These are phyloP conservation scores for Meira miltonrushii DNA, from an alignment of 1,284 basidiomycete genomes.

Conservation along the genomic window DNA sequence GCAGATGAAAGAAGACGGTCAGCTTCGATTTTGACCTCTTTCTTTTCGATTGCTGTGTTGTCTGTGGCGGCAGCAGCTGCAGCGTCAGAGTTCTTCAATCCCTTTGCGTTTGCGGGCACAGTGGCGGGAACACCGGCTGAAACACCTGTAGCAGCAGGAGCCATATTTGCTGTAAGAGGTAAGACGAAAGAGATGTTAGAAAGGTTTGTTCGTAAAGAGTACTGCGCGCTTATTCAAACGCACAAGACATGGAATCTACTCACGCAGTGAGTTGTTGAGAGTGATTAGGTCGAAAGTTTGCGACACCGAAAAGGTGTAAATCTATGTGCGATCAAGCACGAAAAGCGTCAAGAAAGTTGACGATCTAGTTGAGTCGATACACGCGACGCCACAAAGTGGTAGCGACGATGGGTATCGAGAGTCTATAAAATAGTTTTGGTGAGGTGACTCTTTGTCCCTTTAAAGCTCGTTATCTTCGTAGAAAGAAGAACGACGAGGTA, in stretches of 20 bases:
- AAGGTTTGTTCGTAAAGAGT: not conserved
- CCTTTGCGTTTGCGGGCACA: conserved; percentile 36
- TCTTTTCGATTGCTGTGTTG: conserved; percentile 43
- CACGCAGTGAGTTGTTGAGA: conserved; percentile 7
- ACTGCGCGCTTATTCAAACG: not conserved
- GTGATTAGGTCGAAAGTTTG: too few species aligned
- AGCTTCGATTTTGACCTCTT: conserved; percentile 54
- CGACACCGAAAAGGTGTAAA: too few species aligned
- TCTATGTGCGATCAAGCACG: too few species aligned
- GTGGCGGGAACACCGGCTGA: conserved; percentile 47
- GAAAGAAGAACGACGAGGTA: too few species aligned
- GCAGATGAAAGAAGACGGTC: conserved; percentile 51
- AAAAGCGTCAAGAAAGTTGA: too few species aligned
- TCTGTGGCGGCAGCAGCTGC: conserved; percentile 48
- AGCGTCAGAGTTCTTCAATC: conserved; percentile 44
- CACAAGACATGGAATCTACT: conserved; percentile 3
- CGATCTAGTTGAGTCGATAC: too few species aligned
- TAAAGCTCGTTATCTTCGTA: too few species aligned
- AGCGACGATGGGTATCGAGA: too few species aligned
- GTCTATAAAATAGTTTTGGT: too few species aligned
- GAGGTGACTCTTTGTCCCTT: too few species aligned
- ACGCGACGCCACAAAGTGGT: too few species aligned
- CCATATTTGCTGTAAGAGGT: conserved; percentile 19
- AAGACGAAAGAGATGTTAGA: not conserved
- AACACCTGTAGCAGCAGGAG: conserved; percentile 23